Evolutionary conservation across 495 filamentous ascomycete species (phyloP).

Genomic region (Penicillium flavigenum): DNA sequence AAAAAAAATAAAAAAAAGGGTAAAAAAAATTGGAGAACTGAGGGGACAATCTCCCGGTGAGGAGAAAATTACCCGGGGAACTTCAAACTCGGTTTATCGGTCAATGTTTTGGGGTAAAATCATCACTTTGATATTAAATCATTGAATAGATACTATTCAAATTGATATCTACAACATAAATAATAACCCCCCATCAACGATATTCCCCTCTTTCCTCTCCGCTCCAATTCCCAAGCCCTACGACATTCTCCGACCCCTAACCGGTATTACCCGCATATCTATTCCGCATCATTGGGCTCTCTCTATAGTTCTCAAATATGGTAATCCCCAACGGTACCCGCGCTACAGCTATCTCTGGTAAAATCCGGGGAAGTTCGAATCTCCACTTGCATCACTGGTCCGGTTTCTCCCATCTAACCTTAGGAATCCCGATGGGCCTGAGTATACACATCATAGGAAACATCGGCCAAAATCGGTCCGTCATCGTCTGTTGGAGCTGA

Average conservation of each 20-base stretch:
- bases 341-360: neutral
- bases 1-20: neutral
- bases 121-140: neutral
- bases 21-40: conserved; percentile 26
- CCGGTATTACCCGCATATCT: conserved; percentile 8
- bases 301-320: neutral
- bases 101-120: conserved; percentile 5
- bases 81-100: conserved; percentile 2
- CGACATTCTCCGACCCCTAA: neutral
- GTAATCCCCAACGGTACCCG: neutral
- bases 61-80: conserved; percentile 36
- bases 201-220: neutral
- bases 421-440: neutral
- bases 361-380: conserved; percentile 10
- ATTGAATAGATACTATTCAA: neutral
- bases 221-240: neutral
- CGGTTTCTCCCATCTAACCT: conserved; percentile 7
- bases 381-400: conserved; percentile 9
- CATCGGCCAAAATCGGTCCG: conserved; percentile 2
- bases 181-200: neutral
- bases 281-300: neutral
- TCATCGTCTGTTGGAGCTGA: neutral
- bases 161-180: neutral
- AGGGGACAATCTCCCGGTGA: conserved; percentile 30
- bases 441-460: neutral